These are phyloP conservation scores for Poteriospumella lacustris DNA, from an alignment of 108 stramenopile genomes.

Conservation along the genomic window DNA sequence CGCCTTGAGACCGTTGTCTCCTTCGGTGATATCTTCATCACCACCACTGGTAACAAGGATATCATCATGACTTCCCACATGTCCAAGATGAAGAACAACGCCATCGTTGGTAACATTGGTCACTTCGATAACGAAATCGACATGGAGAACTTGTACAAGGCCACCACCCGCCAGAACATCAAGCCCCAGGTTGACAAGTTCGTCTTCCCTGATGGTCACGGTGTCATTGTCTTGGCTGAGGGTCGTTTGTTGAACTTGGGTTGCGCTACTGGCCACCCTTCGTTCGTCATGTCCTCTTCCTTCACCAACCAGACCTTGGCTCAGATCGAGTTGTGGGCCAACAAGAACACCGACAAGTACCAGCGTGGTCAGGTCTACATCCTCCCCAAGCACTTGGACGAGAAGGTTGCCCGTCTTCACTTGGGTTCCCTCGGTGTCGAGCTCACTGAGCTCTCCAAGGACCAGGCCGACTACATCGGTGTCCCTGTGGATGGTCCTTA, in stretches of 20 bases:
- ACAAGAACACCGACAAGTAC: conserved; percentile 88
- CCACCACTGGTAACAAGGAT: conserved; percentile 99
- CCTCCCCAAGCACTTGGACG: conserved; percentile 94
- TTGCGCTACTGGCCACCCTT: conserved; percentile 99
- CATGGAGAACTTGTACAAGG: conserved; percentile 83
- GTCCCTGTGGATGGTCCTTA: conserved; percentile 83
- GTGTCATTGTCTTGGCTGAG: conserved; percentile 94
- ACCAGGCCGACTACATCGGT: conserved; percentile 96
- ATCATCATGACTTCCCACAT: conserved; percentile 90
- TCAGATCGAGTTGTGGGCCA: conserved; percentile 95
- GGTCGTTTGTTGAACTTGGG: conserved; percentile 99
- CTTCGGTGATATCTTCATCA: conserved; percentile 93
- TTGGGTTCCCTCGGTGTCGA: conserved; percentile 87
- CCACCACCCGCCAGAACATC: conserved; percentile 91
- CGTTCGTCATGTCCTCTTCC: conserved; percentile 98
- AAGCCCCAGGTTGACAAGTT: conserved; percentile 99
- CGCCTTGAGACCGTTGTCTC: conserved; percentile 77
- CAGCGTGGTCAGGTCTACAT: conserved; percentile 90
- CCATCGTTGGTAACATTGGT: conserved; percentile 99
- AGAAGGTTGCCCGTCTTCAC: conserved; percentile 98
- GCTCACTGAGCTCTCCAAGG: conserved; percentile 78
- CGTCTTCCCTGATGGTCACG: conserved; percentile 80
- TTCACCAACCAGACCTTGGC: conserved; percentile 99
- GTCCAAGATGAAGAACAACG: conserved; percentile 99
- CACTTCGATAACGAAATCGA: conserved; percentile 99